phyloP scores from a whole-genome alignment of 2,329 filamentous ascomycete genomes.

The Fusarium marasasianum region DNA sequence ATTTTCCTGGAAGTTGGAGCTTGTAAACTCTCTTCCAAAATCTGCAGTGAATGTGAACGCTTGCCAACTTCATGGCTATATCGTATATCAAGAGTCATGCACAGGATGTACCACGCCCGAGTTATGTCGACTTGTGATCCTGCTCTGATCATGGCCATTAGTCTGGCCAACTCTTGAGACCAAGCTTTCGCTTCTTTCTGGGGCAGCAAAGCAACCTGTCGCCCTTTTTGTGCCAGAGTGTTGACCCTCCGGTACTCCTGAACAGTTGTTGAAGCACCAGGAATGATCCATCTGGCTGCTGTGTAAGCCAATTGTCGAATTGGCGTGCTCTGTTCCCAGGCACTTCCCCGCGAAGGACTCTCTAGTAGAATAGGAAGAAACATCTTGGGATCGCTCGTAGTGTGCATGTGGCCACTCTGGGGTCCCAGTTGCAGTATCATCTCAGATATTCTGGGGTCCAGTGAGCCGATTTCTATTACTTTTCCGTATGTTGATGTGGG shows the following conservation, averaged over 20 bases:
- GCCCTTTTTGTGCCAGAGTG: conserved; percentile 42
- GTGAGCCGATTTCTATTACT: conserved; percentile 22
- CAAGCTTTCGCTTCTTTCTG: conserved; percentile 3
- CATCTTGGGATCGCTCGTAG: conserved; percentile 51
- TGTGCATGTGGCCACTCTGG: conserved; percentile 12
- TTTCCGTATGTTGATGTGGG: conserved; percentile 21
- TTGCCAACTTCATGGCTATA: conserved; percentile 45
- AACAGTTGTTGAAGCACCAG: conserved; percentile 29
- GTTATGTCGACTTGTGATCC: neutral
- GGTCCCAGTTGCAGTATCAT: conserved; percentile 46
- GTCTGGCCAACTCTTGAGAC: conserved; percentile 29
- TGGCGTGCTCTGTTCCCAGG: conserved; percentile 63
- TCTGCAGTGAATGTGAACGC: conserved; percentile 36
- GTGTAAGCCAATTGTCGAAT: conserved; percentile 66
- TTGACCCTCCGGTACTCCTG: conserved; percentile 52
- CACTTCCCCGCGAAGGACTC: conserved; percentile 61
- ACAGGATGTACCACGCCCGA: conserved; percentile 41
- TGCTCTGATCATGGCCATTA: conserved; percentile 26
- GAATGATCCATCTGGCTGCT: conserved; percentile 47
- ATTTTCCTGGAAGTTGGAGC: neutral
- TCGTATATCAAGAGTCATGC: conserved; percentile 43
- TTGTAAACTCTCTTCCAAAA: conserved; percentile 29
- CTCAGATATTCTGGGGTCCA: conserved; percentile 54
- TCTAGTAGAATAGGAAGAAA: conserved; percentile 74
- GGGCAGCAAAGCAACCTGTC: conserved; percentile 32